A percentile compares a stretch with the other conserved stretches of the same genome.
phyloP scores from a whole-genome alignment of 176 grass and related monocot species.

The Carex scoparia region DNA sequence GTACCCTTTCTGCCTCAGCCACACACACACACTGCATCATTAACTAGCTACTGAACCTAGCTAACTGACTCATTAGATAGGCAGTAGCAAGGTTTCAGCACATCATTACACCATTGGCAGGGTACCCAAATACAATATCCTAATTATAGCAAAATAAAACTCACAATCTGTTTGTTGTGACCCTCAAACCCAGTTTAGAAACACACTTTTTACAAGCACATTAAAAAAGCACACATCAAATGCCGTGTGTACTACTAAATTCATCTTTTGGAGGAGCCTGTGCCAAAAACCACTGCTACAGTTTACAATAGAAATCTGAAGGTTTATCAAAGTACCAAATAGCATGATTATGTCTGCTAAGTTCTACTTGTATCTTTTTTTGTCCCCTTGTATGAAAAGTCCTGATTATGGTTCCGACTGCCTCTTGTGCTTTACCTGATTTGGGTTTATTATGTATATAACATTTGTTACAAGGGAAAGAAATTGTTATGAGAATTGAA shows the following conservation, averaged over 20 bases:
- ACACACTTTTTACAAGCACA: no score
- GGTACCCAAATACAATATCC: no score
- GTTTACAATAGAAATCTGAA: neutral
- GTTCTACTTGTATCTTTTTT: neutral
- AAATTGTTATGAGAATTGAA: neutral
- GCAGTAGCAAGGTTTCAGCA: no score
- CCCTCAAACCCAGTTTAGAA: no score
- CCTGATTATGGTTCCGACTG: neutral
- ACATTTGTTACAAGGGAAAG: neutral
- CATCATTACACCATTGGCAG: no score
- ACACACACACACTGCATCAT: no score
- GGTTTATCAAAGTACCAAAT: neutral
- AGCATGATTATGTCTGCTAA: neutral
- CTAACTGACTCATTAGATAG: no score
- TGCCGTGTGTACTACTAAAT: neutral
- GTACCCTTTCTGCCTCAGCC: no score
- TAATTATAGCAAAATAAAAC: no score
- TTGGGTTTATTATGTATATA: neutral
- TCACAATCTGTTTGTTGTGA: no score
- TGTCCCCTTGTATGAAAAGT: neutral
- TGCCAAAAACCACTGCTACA: neutral
- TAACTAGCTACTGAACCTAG: no score
- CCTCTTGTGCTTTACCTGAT: neutral
- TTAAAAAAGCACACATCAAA: no score
- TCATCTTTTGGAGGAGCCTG: neutral